Evolutionary conservation across 495 filamentous ascomycete genomes (phyloP).

Genomic region (Rostrohypoxylon terebratum): DNA sequence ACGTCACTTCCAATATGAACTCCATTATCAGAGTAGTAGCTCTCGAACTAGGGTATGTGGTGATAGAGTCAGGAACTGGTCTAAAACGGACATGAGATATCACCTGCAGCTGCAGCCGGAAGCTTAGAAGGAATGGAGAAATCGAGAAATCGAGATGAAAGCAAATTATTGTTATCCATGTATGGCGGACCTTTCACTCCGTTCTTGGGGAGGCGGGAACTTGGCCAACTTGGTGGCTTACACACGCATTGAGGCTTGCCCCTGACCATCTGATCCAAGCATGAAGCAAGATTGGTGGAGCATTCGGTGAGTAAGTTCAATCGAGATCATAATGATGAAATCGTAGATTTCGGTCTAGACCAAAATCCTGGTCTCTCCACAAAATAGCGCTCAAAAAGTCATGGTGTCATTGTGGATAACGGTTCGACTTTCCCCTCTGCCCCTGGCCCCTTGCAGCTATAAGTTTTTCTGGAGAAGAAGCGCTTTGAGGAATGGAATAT

Average conservation of each 20-base stretch:
- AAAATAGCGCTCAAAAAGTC: conserved; percentile 38
- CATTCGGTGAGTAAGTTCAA: conserved; percentile 12
- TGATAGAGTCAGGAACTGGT: conserved; percentile 31
- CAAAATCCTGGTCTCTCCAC: conserved; percentile 21
- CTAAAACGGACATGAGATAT: conserved; percentile 19
- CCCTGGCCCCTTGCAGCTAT: no score
- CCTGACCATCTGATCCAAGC: conserved; percentile 10
- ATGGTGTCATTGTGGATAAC: conserved; percentile 42
- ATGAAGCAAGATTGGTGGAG: conserved; percentile 32
- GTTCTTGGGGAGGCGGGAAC: neutral
- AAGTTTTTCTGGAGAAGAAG: conserved; percentile 25
- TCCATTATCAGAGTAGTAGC: conserved; percentile 11
- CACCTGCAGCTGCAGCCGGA: neutral
- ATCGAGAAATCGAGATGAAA: conserved; percentile 3
- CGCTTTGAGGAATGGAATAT: conserved; percentile 1
- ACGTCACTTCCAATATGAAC: conserved; percentile 28
- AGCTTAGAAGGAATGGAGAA: neutral
- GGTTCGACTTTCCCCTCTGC: conserved; percentile 27
- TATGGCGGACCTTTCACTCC: conserved; percentile 32
- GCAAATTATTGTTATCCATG: neutral
- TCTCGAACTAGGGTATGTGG: conserved; percentile 2
- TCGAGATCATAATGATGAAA: conserved; percentile 43
- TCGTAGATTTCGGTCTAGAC: conserved; percentile 33
- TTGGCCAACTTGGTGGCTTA: conserved; percentile 27
- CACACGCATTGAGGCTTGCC: conserved; percentile 33